phyloP scores from a whole-genome alignment of 2,329 filamentous ascomycete genomes.

The Stylonectria norvegica region DNA sequence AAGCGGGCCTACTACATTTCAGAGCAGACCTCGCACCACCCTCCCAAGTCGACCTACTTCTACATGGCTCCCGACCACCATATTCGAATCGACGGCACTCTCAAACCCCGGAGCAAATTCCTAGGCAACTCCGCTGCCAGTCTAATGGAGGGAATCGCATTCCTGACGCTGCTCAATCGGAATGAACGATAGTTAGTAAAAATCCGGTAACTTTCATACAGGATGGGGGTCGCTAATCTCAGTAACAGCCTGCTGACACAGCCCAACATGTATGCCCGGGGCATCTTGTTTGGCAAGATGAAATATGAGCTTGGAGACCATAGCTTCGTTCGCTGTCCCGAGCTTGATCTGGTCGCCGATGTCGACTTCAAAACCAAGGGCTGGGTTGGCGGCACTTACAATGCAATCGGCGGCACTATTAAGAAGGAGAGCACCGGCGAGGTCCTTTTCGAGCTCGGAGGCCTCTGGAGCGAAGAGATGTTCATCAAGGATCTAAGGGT shows the following conservation, averaged over 20 bases:
- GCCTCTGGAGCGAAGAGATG: constrained; percentile 95
- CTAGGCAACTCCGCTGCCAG: constrained; percentile 96
- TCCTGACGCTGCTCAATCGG: constrained; percentile 77
- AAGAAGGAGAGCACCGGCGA: constrained; percentile 86
- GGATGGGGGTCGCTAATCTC: constrained; percentile 13
- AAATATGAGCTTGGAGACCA: constrained; percentile 98
- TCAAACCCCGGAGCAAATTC: constrained; percentile 94
- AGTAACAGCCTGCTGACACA: constrained; percentile 76
- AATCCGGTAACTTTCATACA: no score
- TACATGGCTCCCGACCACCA: constrained; percentile 94
- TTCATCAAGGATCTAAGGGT: constrained; percentile 78
- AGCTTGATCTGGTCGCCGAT: constrained; percentile 80
- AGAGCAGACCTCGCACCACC: constrained; percentile 97
- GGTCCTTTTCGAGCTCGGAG: constrained; percentile 84
- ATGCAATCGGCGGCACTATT: constrained; percentile 88
- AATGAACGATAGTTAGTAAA: constrained; percentile 82
- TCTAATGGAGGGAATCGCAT: constrained; percentile 95
- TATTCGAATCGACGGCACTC: constrained; percentile 90
- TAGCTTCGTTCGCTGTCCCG: constrained; percentile 87
- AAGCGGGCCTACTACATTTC: constrained; percentile 93
- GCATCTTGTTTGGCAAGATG: constrained; percentile 98
- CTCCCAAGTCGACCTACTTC: constrained; percentile 98
- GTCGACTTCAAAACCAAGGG: constrained; percentile 99
- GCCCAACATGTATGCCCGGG: constrained; percentile 97
- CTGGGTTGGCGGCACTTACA: constrained; percentile 94